Evolutionary conservation across 2,329 filamentous ascomycete genomes (phyloP), one percentile per base, ranked within the genome.

Genomic region (Pyrenophora teres): DNA sequence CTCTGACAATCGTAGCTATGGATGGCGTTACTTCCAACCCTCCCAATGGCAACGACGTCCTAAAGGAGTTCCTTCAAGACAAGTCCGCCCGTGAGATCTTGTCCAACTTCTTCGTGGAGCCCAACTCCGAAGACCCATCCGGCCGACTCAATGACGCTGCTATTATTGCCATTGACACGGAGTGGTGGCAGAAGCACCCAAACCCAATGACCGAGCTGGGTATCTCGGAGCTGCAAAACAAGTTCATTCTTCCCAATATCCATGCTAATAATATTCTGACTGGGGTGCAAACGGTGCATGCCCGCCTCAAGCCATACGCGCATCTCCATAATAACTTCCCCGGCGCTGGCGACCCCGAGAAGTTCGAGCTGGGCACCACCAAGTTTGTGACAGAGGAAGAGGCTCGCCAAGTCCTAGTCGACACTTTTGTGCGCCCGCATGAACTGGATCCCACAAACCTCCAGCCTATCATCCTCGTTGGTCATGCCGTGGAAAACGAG

Each of bases 391-490:
- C 51, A 1, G 12, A 41, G n/a, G 38, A 51, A 1, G 53, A 60
- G 27, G 52, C 50, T 2, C 32, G 35, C 1, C 25, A 54, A 4
- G 41, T 52, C 4, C 19, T 60, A 3, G 19, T 52, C 16, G 33
- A 55, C 4, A 54, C 50, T 0, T 57, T 63, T 32, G 35, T 43
- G 12, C 59, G 55, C 5, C 41, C 43, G 6, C 30, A 40, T 3
- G 7, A 10, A 9, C 25, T 8, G 10, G 10, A 30, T 9, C 9
- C 27, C 9, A 10, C 9, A 7, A 12, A 42, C 2, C 32, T 52
- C 2, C 61, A 58, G 31, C 59, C 59, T 0, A 60, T 65, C 30
- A 58, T 65, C 13, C 30, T 64, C 39, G 16, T 64, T 3, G 61
- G 56, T 0, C 61, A 64, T 37, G 61, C 52, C 0, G 41, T 60